Evolutionary conservation across 768 basidiomycete genomes (phyloP).

Genomic region (Psilocybe cubensis): DNA sequence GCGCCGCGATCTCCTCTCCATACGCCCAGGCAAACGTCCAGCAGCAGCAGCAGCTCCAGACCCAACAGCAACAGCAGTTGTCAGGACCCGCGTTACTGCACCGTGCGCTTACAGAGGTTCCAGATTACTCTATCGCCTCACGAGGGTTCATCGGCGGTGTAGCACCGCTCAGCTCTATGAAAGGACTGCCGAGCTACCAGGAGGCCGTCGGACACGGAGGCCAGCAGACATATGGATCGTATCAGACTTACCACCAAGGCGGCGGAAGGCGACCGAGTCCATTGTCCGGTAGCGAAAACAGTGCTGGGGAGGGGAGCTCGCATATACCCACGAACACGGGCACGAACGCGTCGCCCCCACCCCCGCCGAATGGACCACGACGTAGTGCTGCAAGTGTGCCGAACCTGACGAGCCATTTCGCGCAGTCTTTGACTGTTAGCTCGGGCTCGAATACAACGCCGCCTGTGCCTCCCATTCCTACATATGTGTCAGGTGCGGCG

Average conservation of each 20-base stretch:
- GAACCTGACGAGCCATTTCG: neutral
- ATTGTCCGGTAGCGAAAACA: neutral
- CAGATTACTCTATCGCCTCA: slow-evolving; percentile 83
- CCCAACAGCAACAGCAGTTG: slow-evolving; percentile 6
- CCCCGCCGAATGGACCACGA: neutral
- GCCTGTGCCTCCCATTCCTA: neutral
- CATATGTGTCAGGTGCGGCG: neutral
- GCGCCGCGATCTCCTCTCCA: neutral
- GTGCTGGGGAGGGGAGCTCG: neutral
- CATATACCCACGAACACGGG: neutral
- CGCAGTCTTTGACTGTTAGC: neutral
- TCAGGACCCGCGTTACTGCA: slow-evolving; percentile 46
- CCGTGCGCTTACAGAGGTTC: slow-evolving; percentile 76
- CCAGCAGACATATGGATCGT: neutral
- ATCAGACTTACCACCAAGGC: neutral
- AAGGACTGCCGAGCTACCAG: slow-evolving; percentile 86
- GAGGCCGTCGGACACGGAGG: slow-evolving; percentile 50
- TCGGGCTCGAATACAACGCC: neutral
- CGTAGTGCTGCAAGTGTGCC: neutral
- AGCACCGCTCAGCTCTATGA: slow-evolving; percentile 77
- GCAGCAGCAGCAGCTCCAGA: neutral
- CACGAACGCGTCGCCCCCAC: neutral
- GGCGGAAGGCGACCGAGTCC: neutral
- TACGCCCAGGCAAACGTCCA: neutral
- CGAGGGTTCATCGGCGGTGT: slow-evolving; percentile 91